These are phyloP conservation scores for Botrytis cinerea DNA, from an alignment of 2,329 filamentous ascomycete genomes.

Conservation along the genomic window DNA sequence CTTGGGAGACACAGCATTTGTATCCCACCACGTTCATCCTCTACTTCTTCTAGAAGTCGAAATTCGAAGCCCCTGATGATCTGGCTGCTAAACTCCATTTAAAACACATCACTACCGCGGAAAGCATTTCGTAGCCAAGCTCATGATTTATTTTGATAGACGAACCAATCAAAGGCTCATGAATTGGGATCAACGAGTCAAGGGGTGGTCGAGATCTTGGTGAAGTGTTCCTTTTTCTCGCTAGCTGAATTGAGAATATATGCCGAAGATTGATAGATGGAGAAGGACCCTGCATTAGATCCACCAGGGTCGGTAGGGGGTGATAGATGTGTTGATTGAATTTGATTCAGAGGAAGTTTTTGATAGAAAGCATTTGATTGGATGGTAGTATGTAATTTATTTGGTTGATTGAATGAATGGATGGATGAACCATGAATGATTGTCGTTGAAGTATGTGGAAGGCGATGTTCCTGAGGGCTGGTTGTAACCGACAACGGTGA, in stretches of 20 bases:
- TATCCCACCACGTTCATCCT: neutral
- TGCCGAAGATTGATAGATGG: constrained; percentile 5
- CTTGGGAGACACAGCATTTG: constrained; percentile 4
- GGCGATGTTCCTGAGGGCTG: neutral
- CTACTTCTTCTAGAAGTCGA: neutral
- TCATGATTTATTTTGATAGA: neutral
- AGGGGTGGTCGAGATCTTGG: neutral
- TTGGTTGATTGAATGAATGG: neutral
- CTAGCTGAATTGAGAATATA: neutral
- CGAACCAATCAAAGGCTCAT: neutral
- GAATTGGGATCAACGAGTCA: neutral
- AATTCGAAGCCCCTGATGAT: neutral
- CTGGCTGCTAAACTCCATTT: neutral
- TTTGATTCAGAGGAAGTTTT: constrained; percentile 2
- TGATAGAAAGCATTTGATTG: neutral
- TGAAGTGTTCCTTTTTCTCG: neutral
- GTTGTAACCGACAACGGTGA: neutral
- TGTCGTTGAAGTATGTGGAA: neutral
- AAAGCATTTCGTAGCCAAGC: neutral
- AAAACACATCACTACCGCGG: neutral
- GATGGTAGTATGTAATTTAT: neutral
- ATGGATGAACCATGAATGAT: neutral
- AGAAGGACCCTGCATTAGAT: constrained; percentile 13
- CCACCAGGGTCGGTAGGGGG: neutral
- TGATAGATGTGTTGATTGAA: neutral